Base-by-base conservation (phyloP, 257 asterid genomes). In the Craterostigma plantagineum region DNA sequence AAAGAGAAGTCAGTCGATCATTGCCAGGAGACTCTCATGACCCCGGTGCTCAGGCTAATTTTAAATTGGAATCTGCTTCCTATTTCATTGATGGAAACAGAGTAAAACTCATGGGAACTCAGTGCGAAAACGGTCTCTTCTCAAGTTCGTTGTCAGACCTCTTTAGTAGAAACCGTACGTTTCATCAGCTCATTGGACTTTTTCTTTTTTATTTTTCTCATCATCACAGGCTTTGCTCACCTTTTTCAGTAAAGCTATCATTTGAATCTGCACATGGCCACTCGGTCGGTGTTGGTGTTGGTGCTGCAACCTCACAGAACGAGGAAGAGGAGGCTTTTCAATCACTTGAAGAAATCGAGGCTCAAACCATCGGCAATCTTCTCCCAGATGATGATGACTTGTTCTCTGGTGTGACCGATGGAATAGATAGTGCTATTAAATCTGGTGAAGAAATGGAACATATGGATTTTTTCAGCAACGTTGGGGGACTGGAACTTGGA, bases 301-400 rank as follows among this genome's bases (percentile, higher is more conserved):
- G 30, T 23, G 72, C 65, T 51, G 53, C 56, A 44, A 62, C 63
- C 60, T 59, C 79, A 52, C 83, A 63, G 45, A 58, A 54, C 53
- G 78, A 81, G 59, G 91, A 70, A 58, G 92, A 86, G 43, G 92
- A 83, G 54, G 71, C 75, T 34, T 77, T 77, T 60, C 91, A 73
- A 63, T 83, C 96, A 10, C 72, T 83, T 60, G 70, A 70, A 73
- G 96, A 90, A 69, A 70, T 90, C 44, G 95, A 90, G 75, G 99
- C 96, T 55, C 84, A 79, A 15, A 71, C 99, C 45, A 83, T 90
- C 51, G 96, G 99, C 34, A 77, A 83, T 72, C 99, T 90, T 62
- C 90, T 90, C 44, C 99, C 99, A 53, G 95, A 83, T 63, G 93
- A 87, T 34, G 98, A 87, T 11, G 98, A 87, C 66, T 64, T 87